A percentile compares a stretch with the other conserved stretches of the same genome.
These are phyloP conservation scores for Erysimum cheiranthoides DNA, from an alignment of 345 rosid species.

Conservation along the genomic window DNA sequence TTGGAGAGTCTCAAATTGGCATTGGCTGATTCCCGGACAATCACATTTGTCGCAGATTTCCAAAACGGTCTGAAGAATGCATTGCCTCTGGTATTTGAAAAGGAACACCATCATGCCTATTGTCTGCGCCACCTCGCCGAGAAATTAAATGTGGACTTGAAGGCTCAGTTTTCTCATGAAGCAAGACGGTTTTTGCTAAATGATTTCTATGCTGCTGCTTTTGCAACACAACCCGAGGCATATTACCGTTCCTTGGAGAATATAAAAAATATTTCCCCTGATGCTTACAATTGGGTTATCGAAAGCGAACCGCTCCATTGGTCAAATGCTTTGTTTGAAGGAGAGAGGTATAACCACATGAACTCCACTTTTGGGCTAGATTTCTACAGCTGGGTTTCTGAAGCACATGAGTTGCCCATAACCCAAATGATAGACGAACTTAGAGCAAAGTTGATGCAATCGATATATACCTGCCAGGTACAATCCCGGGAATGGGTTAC, in stretches of 20 bases:
- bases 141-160: conserved; percentile 70
- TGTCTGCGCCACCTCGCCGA: conserved; percentile 82
- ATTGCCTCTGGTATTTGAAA: conserved; percentile 62
- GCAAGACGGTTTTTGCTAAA: conserved; percentile 79
- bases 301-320: conserved; percentile 89
- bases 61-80: conserved; percentile 74
- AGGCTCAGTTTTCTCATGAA: conserved; percentile 89
- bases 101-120: conserved; percentile 67
- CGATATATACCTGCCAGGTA: conserved; percentile 65
- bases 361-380: conserved; percentile 74
- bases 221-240: conserved; percentile 62
- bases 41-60: conserved; percentile 85
- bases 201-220: conserved; percentile 82
- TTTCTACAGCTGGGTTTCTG: conserved; percentile 90
- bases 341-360: conserved; percentile 82
- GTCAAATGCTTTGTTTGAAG: conserved; percentile 78
- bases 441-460: conserved; percentile 85
- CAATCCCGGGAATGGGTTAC: conserved; percentile 73
- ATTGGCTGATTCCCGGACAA: conserved; percentile 52
- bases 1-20: conserved; percentile 69
- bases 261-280: conserved; percentile 75
- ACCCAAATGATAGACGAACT: conserved; percentile 79
- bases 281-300: conserved; percentile 80
- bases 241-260: conserved; percentile 66
- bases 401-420: conserved; percentile 84